A percentile compares a stretch with the other conserved stretches of the same genome.
Evolutionary conservation across 179 eudicot species (phyloP).

Genomic region (Carnegiea gigantea): DNA sequence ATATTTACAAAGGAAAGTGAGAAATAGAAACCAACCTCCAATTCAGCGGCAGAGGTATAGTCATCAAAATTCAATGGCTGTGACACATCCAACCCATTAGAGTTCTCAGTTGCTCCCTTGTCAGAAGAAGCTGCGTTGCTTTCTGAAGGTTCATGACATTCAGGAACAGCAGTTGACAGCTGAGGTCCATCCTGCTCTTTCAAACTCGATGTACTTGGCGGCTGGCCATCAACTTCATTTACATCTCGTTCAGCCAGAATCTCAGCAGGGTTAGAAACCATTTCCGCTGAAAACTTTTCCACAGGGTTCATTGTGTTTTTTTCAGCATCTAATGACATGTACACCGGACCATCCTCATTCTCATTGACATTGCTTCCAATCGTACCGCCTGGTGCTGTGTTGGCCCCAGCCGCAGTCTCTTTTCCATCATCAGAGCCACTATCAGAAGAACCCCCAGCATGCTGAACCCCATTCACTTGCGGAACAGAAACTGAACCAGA

Average conservation of each 20-base stretch:
- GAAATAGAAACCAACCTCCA: slow-evolving; percentile 60
- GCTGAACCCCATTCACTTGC: slow-evolving; percentile 33
- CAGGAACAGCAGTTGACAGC: slow-evolving; percentile 17
- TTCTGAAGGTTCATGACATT: slow-evolving; percentile 25
- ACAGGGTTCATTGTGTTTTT: slow-evolving; percentile 27
- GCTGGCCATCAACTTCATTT: slow-evolving; percentile 22
- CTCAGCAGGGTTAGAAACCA: slow-evolving; percentile 18
- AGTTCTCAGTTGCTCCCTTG: slow-evolving; percentile 26
- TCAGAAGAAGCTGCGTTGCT: slow-evolving; percentile 27
- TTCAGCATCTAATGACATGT: slow-evolving; percentile 27
- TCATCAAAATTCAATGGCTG: slow-evolving; percentile 64
- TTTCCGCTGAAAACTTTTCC: slow-evolving; percentile 18
- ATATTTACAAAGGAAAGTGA: background rate
- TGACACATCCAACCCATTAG: slow-evolving; percentile 29
- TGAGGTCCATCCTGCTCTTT: slow-evolving; percentile 9
- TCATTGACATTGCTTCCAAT: slow-evolving; percentile 29
- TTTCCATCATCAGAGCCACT: slow-evolving; percentile 65
- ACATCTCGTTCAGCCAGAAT: background rate
- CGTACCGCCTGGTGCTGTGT: slow-evolving; percentile 23
- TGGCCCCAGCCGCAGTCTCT: slow-evolving; percentile 28
- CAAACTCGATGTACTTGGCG: slow-evolving; percentile 3
- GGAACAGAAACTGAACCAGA: slow-evolving; percentile 49
- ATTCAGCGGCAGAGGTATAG: slow-evolving; percentile 53
- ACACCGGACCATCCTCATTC: slow-evolving; percentile 19
- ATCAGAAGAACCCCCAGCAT: slow-evolving; percentile 39